phyloP scores from a whole-genome alignment of 2,329 filamentous ascomycete species.

The Aspergillus unguis region DNA sequence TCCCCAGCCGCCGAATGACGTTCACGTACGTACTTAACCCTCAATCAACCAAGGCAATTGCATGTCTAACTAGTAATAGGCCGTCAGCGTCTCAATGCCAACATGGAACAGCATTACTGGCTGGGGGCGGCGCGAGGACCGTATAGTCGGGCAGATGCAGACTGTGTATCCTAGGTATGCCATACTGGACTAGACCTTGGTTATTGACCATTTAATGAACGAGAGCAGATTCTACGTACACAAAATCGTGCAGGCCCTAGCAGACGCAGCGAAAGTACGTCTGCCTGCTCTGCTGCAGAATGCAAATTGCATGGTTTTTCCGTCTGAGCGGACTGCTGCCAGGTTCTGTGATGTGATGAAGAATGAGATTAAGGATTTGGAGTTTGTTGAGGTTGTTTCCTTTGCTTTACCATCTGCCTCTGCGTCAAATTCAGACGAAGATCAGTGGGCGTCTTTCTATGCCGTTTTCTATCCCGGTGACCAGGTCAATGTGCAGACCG shows the following conservation, averaged over 20 bases:
- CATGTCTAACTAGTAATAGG: not conserved
- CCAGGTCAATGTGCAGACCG: not conserved
- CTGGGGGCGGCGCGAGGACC: not conserved
- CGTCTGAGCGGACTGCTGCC: not conserved
- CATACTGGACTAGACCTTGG: not conserved
- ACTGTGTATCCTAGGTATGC: not conserved
- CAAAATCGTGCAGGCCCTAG: not conserved
- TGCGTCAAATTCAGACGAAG: not conserved
- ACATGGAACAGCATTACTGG: not conserved
- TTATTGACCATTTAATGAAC: not conserved
- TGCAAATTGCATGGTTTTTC: not conserved
- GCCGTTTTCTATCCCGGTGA: not conserved
- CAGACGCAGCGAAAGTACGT: not conserved
- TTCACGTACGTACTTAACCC: no score
- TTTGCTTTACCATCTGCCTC: no score
- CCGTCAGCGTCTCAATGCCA: not conserved
- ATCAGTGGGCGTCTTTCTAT: not conserved
- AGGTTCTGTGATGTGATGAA: not conserved
- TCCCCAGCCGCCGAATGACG: no score
- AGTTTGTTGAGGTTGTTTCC: no score
- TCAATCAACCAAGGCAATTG: not conserved
- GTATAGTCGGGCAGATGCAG: not conserved
- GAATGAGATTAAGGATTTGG: not conserved
- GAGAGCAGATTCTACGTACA: not conserved
- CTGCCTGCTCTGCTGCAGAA: not conserved